Evolutionary conservation across 129 eudicot genomes (phyloP).

Genomic region (Saussurea involucrata): DNA sequence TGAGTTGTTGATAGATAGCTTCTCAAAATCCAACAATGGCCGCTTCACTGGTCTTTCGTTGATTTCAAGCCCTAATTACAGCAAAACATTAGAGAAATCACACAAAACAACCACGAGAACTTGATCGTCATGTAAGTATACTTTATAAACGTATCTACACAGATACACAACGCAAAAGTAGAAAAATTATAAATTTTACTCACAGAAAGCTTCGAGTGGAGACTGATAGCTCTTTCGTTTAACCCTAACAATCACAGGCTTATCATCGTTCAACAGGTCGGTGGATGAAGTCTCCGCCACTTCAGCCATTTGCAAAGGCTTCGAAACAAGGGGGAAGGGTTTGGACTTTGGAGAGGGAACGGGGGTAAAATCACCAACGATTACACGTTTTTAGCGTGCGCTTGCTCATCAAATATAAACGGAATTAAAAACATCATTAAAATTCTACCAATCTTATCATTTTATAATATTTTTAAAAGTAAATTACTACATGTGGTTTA

Average conservation of each 20-base stretch:
- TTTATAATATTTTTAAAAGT: too few relatives aligned
- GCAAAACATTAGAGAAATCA: background rate
- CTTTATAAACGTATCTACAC: background rate
- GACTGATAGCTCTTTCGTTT: slow-evolving; percentile 79
- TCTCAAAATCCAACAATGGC: slow-evolving; percentile 70
- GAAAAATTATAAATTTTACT: slow-evolving; percentile 1
- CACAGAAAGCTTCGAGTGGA: slow-evolving; percentile 83
- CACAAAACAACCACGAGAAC: background rate
- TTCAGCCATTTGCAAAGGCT: slow-evolving; percentile 6
- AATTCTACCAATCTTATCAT: too few relatives aligned
- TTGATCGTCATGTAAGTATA: background rate
- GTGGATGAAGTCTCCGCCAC: slow-evolving; percentile 35
- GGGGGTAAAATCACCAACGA: background rate
- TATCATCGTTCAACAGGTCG: slow-evolving; percentile 31
- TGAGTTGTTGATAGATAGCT: slow-evolving; percentile 61
- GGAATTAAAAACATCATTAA: too few relatives aligned
- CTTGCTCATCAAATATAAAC: too few relatives aligned
- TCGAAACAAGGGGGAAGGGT: background rate
- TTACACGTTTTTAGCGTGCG: background rate
- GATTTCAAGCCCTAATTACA: slow-evolving; percentile 83
- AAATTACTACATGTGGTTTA: too few relatives aligned
- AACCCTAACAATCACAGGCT: slow-evolving; percentile 80
- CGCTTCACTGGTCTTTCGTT: slow-evolving; percentile 79
- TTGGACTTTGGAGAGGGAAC: background rate
- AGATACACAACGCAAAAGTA: background rate